These are phyloP conservation scores for Vigna hirtella DNA, from an alignment of 306 rosid species.

Conservation along the genomic window DNA sequence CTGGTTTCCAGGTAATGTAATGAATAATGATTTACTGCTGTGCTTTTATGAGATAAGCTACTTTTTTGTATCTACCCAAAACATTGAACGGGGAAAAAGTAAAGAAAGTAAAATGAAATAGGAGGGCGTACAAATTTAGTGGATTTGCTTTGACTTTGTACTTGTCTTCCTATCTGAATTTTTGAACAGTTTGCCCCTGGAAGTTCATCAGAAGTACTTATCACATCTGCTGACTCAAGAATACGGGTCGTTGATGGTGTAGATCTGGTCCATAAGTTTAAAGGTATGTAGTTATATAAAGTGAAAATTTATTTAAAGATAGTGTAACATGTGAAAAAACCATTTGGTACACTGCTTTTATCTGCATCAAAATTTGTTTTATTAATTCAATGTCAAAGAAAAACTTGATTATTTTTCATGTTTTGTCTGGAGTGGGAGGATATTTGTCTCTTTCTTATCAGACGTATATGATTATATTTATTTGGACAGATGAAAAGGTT, in stretches of 20 bases:
- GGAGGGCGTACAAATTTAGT: not conserved
- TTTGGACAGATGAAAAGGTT: not conserved
- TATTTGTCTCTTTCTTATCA: not conserved
- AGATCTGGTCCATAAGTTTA: conserved; percentile 91
- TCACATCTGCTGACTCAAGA: conserved; percentile 97
- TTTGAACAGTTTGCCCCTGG: conserved; percentile 94
- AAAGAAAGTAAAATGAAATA: not conserved
- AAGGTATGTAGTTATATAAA: conserved; percentile 60
- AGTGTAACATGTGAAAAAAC: conserved; percentile 21
- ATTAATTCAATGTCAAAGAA: conserved; percentile 18
- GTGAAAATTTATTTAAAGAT: not conserved
- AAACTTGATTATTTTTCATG: not conserved
- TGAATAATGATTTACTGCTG: conserved; percentile 39
- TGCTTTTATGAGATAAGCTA: conserved; percentile 24
- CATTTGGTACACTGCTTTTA: conserved; percentile 36
- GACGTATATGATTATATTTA: not conserved
- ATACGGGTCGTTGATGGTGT: conserved; percentile 85
- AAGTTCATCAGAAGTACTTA: conserved; percentile 90
- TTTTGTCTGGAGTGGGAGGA: conserved; percentile 8
- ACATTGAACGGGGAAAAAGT: conserved; percentile 3
- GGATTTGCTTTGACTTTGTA: conserved; percentile 34
- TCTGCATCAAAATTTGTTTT: conserved; percentile 30
- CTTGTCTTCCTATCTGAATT: conserved; percentile 41
- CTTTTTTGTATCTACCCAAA: conserved; percentile 20
- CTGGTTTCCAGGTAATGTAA: conserved; percentile 93